These are phyloP conservation scores for Paecilomyces dactylethromorphus DNA, from an alignment of 2,329 filamentous ascomycete species.

Conservation along the genomic window DNA sequence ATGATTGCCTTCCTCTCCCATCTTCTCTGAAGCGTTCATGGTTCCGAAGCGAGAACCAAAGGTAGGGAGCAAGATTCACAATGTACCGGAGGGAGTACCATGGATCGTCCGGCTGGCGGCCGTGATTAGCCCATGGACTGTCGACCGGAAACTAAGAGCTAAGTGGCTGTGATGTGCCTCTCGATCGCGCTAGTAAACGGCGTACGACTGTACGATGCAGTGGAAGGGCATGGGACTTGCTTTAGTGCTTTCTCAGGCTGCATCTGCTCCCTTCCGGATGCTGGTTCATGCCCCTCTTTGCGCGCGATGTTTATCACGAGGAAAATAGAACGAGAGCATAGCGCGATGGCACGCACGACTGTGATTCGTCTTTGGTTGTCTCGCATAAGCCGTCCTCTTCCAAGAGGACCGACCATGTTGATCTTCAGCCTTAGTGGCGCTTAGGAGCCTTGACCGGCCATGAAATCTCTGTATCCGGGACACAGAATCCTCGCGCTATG, in stretches of 20 bases:
- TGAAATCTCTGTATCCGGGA: background rate
- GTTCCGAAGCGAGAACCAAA: background rate
- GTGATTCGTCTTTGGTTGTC: background rate
- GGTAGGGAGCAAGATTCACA: background rate
- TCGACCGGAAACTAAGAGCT: background rate
- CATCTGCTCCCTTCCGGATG: background rate
- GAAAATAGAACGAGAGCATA: background rate
- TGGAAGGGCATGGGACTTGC: background rate
- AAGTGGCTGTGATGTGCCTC: background rate
- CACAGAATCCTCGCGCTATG: background rate
- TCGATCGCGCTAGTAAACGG: background rate
- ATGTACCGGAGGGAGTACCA: background rate
- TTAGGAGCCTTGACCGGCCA: background rate
- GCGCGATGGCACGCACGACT: background rate
- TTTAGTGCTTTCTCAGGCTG: background rate
- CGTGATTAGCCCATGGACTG: background rate
- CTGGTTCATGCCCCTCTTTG: background rate
- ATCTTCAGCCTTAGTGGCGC: background rate
- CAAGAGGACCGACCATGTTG: background rate
- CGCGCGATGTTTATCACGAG: background rate
- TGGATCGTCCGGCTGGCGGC: background rate
- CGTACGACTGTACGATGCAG: background rate
- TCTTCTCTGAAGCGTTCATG: background rate
- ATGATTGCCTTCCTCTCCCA: background rate
- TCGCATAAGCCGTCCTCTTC: background rate